phyloP scores from a whole-genome alignment of 2,329 filamentous ascomycete species.

The Fusarium sp. region DNA sequence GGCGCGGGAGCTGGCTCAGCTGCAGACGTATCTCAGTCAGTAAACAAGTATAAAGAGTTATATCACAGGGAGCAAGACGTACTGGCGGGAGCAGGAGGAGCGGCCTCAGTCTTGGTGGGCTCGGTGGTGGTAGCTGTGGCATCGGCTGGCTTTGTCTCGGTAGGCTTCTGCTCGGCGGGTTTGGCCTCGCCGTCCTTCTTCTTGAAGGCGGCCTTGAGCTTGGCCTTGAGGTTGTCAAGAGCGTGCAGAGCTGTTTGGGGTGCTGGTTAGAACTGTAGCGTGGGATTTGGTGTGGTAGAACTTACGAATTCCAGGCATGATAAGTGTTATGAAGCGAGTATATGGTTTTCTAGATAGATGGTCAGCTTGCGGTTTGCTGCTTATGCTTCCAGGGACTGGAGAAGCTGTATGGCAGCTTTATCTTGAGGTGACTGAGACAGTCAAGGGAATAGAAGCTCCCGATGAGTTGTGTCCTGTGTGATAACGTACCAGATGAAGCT shows the following conservation, averaged over 20 bases:
- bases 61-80: slow-evolving; percentile 35
- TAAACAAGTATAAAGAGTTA: neutral
- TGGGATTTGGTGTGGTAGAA: slow-evolving; percentile 34
- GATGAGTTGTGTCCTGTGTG: neutral
- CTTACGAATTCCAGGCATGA: slow-evolving; percentile 68
- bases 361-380: slow-evolving; percentile 29
- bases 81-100: slow-evolving; percentile 51
- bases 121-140: slow-evolving; percentile 49
- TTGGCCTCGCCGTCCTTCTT: slow-evolving; percentile 57
- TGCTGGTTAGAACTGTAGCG: slow-evolving; percentile 4
- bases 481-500: slow-evolving; percentile 28
- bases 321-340: slow-evolving; percentile 42
- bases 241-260: slow-evolving; percentile 61
- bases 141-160: slow-evolving; percentile 34
- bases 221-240: slow-evolving; percentile 68
- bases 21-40: slow-evolving; percentile 21
- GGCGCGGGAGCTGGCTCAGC: no score
- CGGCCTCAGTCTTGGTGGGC: slow-evolving; percentile 54
- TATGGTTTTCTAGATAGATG: slow-evolving; percentile 13
- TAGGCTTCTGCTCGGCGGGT: slow-evolving; percentile 41
- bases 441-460: neutral
- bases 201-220: slow-evolving; percentile 67
- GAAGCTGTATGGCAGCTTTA: slow-evolving; percentile 9
- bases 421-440: neutral
- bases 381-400: slow-evolving; percentile 1